A percentile compares a stretch with the other conserved stretches of the same genome.
These are phyloP conservation scores for Sabuloglossum arenarium DNA, from an alignment of 495 filamentous ascomycete genomes.

Conservation along the genomic window DNA sequence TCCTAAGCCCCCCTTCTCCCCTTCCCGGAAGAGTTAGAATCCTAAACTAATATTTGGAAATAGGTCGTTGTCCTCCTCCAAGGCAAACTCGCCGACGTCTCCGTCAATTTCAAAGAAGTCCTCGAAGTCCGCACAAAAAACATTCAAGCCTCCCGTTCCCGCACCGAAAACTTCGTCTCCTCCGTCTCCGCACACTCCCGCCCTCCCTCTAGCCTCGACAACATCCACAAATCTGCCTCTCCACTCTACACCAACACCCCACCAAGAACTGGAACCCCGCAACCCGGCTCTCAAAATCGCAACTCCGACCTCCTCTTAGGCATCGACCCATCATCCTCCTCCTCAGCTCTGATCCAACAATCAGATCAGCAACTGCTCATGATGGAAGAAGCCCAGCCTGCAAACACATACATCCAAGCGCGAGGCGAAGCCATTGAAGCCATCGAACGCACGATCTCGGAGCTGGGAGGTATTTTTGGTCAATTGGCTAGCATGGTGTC, in stretches of 20 bases:
- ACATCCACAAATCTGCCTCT: constrained; percentile 32
- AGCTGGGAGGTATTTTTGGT: constrained; percentile 88
- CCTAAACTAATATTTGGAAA: constrained; percentile 10
- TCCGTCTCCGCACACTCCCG: constrained; percentile 68
- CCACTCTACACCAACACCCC: constrained; percentile 70
- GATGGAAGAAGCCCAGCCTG: constrained; percentile 79
- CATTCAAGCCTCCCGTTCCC: constrained; percentile 76
- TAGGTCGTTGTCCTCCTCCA: constrained; percentile 73
- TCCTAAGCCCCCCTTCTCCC: neutral
- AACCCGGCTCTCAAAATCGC: constrained; percentile 28
- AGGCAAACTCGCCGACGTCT: constrained; percentile 85
- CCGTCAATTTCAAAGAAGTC: constrained; percentile 90
- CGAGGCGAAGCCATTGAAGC: constrained; percentile 91
- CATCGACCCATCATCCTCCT: constrained; percentile 57
- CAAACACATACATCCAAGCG: constrained; percentile 79
- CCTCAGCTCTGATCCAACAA: constrained; percentile 29
- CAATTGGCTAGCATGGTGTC: constrained; percentile 95
- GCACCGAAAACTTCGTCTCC: constrained; percentile 92
- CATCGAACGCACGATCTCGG: constrained; percentile 85
- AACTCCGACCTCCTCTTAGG: constrained; percentile 60
- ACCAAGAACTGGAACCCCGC: constrained; percentile 35
- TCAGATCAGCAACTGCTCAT: constrained; percentile 78
- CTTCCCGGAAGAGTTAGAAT: too few relatives aligned
- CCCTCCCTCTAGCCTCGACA: constrained; percentile 30
- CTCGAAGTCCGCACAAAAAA: constrained; percentile 95